Evolutionary conservation across 495 filamentous ascomycete species (phyloP), one percentile per base, ranked within the genome.

Genomic region (Neurospora sp.): DNA sequence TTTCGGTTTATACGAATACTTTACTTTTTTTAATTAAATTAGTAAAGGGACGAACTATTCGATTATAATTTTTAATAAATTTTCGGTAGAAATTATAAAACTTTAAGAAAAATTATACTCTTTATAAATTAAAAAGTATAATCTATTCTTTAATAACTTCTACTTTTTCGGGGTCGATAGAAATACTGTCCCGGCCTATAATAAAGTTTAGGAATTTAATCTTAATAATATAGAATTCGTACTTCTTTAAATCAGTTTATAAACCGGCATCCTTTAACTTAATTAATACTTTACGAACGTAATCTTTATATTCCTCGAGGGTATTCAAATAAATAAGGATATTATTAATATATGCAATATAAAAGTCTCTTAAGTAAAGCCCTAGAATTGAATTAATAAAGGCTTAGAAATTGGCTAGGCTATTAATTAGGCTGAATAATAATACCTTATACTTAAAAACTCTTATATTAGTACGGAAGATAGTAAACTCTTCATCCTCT

Each of bases 161-260:
- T 11, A 72, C 27, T 16, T 73, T 73, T 8, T 23, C n/a, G 5
- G 27, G 60, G 39, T 73, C 35, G 1, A 69, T 18, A 2, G 27
- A 4, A 49, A 76, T 37, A 35, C 71, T 40, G 41, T 76, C 23
- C 0, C 37, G 73, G 3, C 39, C 40, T 27, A 80, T 76, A 74
- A 80, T 78, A 69, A 79, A 75, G 0, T 77, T 74, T 2, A 82
- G 49, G 70, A 71, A 82, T 70, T 80, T 77, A 18, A 73, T 78
- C 35, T 75, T 66, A 0, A 23, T 76, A 49, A 76, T 71, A 39
- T 75, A 31, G 60, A 83, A 82, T 41, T 82, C 72, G 72, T 71
- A 78, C 70, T 81, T 81, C 42, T 76, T 80, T n/a, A 79, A 74
- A 71, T 81, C 76, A 0, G 72, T 54, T 46, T 78, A 66, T 39